phyloP scores from a whole-genome alignment of 805 yeast genomes.

The Kodamaea sagamina region DNA sequence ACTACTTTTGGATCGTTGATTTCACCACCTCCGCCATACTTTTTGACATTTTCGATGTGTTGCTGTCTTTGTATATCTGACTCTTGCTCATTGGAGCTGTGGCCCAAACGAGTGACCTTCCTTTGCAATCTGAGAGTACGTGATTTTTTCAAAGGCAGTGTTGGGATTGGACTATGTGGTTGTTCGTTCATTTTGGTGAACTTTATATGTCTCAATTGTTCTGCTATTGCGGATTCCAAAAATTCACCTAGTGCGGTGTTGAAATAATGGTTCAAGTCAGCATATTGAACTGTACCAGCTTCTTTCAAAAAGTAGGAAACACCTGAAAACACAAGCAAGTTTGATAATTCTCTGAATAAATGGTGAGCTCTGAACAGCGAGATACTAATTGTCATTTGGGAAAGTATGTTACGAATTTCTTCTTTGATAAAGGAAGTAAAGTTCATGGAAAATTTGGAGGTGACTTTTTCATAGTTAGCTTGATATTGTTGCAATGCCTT shows the following conservation, averaged over 20 bases:
- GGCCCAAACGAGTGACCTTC: conserved; percentile 30
- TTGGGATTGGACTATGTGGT: conserved; percentile 16
- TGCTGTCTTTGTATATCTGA: conserved; percentile 14
- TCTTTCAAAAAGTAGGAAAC: conserved; percentile 54
- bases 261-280: conserved; percentile 47
- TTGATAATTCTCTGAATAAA: conserved; percentile 29
- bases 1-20: conserved; percentile 37
- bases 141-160: conserved; percentile 25
- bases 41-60: conserved; percentile 16
- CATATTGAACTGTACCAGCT: conserved; percentile 50
- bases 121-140: conserved; percentile 32
- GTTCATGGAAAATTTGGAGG: conserved; percentile 50
- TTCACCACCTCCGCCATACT: conserved; percentile 14
- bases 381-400: conserved; percentile 32
- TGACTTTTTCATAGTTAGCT: conserved; percentile 56
- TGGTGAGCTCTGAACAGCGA: conserved; percentile 24
- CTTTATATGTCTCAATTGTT: conserved; percentile 24
- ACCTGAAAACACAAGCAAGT: conserved; percentile 33
- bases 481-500: conserved; percentile 70
- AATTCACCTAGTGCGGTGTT: conserved; percentile 31
- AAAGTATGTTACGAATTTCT: conserved; percentile 44
- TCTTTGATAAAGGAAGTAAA: conserved; percentile 39
- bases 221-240: conserved; percentile 27
- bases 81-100: conserved; percentile 11
- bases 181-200: conserved; percentile 10